phyloP scores from a whole-genome alignment of 2,329 filamentous ascomycete genomes.

The Bipolaris cookei region DNA sequence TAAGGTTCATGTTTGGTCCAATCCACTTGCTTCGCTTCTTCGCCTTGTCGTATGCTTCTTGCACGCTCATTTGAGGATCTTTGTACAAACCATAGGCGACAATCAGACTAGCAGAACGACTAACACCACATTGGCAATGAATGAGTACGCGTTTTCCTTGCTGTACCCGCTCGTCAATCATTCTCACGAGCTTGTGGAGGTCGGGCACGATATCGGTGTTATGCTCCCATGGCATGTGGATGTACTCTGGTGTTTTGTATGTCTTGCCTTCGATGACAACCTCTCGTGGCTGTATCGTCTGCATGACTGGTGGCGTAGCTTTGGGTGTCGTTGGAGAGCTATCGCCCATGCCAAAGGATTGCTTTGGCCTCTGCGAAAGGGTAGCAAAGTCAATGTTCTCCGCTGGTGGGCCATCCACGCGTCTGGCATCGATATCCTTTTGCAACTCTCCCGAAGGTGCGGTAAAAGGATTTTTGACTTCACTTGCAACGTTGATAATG shows the following conservation, averaged over 20 bases:
- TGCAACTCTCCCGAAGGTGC: constrained; percentile 35
- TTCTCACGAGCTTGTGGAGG: constrained; percentile 74
- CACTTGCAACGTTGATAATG: constrained; percentile 82
- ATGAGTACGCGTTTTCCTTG: constrained; percentile 80
- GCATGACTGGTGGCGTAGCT: constrained; percentile 56
- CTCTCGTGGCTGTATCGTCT: constrained; percentile 36
- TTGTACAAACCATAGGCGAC: constrained; percentile 85
- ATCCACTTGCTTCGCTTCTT: constrained; percentile 87
- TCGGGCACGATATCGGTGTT: constrained; percentile 85
- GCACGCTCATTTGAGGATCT: constrained; percentile 76
- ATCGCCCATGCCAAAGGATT: constrained; percentile 36
- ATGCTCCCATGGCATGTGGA: constrained; percentile 87
- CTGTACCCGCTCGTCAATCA: constrained; percentile 73
- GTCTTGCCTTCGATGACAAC: constrained; percentile 34
- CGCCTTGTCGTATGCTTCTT: constrained; percentile 81
- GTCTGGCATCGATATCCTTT: constrained; percentile 46
- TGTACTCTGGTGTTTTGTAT: constrained; percentile 72
- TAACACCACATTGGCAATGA: constrained; percentile 86
- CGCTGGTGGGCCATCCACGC: constrained; percentile 44
- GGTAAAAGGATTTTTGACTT: constrained; percentile 77
- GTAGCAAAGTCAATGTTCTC: constrained; percentile 46
- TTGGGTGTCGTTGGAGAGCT: constrained; percentile 60
- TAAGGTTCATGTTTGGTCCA: constrained; percentile 88
- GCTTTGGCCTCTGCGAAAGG: constrained; percentile 36
- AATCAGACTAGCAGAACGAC: constrained; percentile 82